Evolutionary conservation across 306 rosid species (phyloP), one percentile per base, ranked within the genome.

Genomic region (Vigna unguiculata): DNA sequence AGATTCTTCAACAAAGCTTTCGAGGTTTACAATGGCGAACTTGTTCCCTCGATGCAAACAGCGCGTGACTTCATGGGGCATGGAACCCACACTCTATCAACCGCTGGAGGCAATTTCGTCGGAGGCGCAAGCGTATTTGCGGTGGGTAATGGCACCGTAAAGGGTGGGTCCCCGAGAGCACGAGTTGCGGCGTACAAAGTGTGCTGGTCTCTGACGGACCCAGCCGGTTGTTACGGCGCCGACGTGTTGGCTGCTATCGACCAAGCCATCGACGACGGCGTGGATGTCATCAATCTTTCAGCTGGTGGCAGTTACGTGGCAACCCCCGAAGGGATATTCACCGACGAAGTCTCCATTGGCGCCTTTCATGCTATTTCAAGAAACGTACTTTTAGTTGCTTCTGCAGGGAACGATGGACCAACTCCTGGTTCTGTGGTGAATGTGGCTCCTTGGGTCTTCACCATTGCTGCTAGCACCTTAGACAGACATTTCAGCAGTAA

Each of bases 131-230:
- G 38, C 40, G 82, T 88, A 8, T 80, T 85, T 1, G 89, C 85
- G 2, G 63, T 79, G n/a, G 97, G 93, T 2, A 85, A 88, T 53
- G 98, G 98, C 4, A 93, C 93, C 2, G 97, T 91, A 0, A 90
- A 90, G 34, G 98, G 98, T 3, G 98, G 98, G 9, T 90, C 98
- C 0, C 97, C 97, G 0, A 88, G 74, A 60, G 92, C 96, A 19
- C 81, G 87, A 0, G 91, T 91, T 47, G 98, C 87, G 11, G 78
- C 93, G 9, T 93, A 93, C 82, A 93, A 93, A 65, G 96, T 84
- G 14, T 93, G 97, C 13, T 93, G 97, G 97, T 87, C 87, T 2
- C 64, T 20, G 0, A 17, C 25, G 0, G 32, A 68, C 3, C 65
- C 21, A 0, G 73, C 54, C 0, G 49, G 66, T 9, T 92, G 97